These are phyloP conservation scores for Komagataella pastoris DNA, from an alignment of 805 yeast species.

Conservation along the genomic window DNA sequence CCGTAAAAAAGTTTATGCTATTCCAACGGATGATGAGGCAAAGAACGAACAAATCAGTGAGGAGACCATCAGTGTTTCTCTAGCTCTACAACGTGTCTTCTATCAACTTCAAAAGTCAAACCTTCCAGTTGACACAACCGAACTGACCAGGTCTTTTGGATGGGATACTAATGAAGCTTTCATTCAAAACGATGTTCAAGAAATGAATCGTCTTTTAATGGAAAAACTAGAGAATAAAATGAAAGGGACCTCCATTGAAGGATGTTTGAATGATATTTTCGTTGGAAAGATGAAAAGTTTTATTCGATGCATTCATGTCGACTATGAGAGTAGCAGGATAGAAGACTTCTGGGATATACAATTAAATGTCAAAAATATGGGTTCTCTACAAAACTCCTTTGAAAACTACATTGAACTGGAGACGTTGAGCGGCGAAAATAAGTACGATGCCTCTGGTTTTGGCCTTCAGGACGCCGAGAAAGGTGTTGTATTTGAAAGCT, in stretches of 20 bases:
- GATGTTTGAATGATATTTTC: constrained; percentile 64
- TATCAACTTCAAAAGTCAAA: constrained; percentile 64
- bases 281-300: constrained; percentile 96
- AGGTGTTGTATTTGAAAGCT: constrained; percentile 82
- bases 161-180: constrained; percentile 96
- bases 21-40: constrained; percentile 59
- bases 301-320: constrained; percentile 84
- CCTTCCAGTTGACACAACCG: constrained; percentile 72
- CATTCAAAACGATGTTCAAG: constrained; percentile 97
- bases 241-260: constrained; percentile 79
- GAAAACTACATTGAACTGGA: constrained; percentile 82
- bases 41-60: constrained; percentile 18
- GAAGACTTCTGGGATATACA: constrained; percentile 99
- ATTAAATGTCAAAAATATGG: constrained; percentile 77
- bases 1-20: constrained; percentile 75
- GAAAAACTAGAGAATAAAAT: constrained; percentile 82
- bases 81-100: constrained; percentile 80
- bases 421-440: constrained; percentile 86
- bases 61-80: constrained; percentile 47
- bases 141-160: constrained; percentile 85
- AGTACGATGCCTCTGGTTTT: constrained; percentile 79
- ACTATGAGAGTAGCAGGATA: constrained; percentile 79
- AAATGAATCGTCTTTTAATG: constrained; percentile 88
- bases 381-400: constrained; percentile 62
- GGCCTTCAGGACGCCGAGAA: constrained; percentile 95